Conservation (phyloP, 805 yeast species). For the Schwanniomyces pseudopolymorphus region DNA sequence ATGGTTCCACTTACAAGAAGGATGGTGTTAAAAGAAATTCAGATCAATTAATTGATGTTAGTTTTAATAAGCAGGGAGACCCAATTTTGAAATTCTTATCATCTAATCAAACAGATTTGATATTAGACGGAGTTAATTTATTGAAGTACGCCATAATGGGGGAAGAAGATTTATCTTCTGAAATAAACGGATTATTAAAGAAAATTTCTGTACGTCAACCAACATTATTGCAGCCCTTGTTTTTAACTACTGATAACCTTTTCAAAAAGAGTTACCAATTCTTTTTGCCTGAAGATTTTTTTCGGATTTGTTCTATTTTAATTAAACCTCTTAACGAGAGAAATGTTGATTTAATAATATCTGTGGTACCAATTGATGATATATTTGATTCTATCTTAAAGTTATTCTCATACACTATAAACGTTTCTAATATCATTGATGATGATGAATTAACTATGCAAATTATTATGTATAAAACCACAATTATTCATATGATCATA, state of each 20-base stretch:
- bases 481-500: slow-evolving; percentile 25
- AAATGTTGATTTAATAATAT: slow-evolving; percentile 19
- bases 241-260: slow-evolving; percentile 22
- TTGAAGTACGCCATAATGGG: slow-evolving; percentile 38
- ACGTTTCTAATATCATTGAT: slow-evolving; percentile 28
- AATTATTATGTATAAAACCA: slow-evolving; percentile 31
- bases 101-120: slow-evolving; percentile 27
- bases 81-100: slow-evolving; percentile 36
- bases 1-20: slow-evolving; percentile 6
- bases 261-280: slow-evolving; percentile 23
- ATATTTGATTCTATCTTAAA: slow-evolving; percentile 27
- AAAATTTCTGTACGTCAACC: slow-evolving; percentile 31
- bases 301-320: slow-evolving; percentile 29
- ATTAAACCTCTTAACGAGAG: slow-evolving; percentile 18
- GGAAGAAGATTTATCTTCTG: slow-evolving; percentile 31
- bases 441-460: slow-evolving; percentile 36
- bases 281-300: slow-evolving; percentile 33
- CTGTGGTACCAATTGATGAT: slow-evolving; percentile 23
- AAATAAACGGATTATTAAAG: slow-evolving; percentile 19
- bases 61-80: slow-evolving; percentile 26
- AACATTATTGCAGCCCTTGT: slow-evolving; percentile 28
- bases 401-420: slow-evolving; percentile 29
- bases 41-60: background rate
- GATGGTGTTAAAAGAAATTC: background rate
- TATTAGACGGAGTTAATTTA: slow-evolving; percentile 36